Evolutionary conservation across 768 basidiomycete species (phyloP).

Genomic region (Lepiota brunneoincarnata): DNA sequence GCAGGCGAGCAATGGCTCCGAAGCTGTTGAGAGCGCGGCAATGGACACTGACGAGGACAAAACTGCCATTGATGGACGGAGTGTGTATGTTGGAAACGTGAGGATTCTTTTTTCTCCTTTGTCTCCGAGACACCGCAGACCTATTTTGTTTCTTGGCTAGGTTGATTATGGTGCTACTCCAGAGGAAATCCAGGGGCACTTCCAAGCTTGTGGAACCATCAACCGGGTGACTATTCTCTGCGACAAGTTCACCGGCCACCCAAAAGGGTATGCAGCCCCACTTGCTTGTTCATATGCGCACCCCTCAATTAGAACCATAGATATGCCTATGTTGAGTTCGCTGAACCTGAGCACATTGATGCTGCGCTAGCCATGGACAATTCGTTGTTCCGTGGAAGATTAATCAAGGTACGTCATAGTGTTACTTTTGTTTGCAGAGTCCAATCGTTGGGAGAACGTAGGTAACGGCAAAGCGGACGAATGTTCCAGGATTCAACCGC

Average conservation of each 20-base stretch:
- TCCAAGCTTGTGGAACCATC: constrained; percentile 96
- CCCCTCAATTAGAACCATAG: constrained; percentile 35
- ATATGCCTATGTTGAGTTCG: constrained; percentile 98
- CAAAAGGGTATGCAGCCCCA: constrained; percentile 73
- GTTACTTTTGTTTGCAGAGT: constrained; percentile 1
- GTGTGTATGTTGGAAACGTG: constrained; percentile 96
- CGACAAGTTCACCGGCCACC: constrained; percentile 99
- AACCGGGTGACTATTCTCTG: constrained; percentile 99
- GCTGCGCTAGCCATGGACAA: constrained; percentile 93
- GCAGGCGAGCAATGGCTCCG: constrained; percentile 47
- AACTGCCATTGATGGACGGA: constrained; percentile 75
- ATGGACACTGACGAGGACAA: constrained; percentile 88
- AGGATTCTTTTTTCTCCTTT: constrained; percentile 34
- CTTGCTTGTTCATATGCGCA: background rate
- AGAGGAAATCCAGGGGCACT: constrained; percentile 97
- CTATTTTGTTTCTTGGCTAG: constrained; percentile 37
- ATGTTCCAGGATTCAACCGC: constrained; percentile 88
- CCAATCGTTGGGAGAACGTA: constrained; percentile 25
- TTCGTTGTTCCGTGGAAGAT: constrained; percentile 88
- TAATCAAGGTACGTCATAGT: constrained; percentile 71
- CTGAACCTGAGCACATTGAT: constrained; percentile 88
- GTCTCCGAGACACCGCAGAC: constrained; percentile 10
- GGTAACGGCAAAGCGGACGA: constrained; percentile 96
- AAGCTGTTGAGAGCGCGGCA: constrained; percentile 41
- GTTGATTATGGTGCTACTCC: constrained; percentile 97